Evolutionary conservation across 2,329 filamentous ascomycete genomes (phyloP), one percentile per base, ranked within the genome.

Genomic region (Cordyceps farinosa): DNA sequence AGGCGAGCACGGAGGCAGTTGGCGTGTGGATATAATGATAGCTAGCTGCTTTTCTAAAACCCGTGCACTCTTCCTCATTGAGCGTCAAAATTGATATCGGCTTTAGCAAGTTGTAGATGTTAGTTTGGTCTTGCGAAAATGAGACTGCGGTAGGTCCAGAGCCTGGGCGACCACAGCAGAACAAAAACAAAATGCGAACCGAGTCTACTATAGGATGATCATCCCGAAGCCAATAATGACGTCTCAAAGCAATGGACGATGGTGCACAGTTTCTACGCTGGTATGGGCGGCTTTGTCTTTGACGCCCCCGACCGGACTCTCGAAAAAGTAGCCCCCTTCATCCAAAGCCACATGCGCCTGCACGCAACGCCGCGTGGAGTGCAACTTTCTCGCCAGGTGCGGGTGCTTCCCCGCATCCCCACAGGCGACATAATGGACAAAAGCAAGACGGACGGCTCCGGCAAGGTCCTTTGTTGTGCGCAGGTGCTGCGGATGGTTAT

Each of bases 401-500:
- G 48, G 65, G 5, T 61, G 40, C 58, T 61, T n/a, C 58, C 58
- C 17, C 17, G 27, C 17, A 47, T 61, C 10, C 36, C 38, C 11
- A 8, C 29, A 7, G 36, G 57, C 11, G 60, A 73, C 44, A 75
- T 77, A 27, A 67, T 65, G 58, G 73, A 75, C 61, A 74, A 75
- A 52, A 75, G 71, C 64, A 78, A 77, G 61, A 70, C 70, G 17
- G 71, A 76, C 61, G 64, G 65, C 5, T 70, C 74, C 47, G 70
- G 71, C 34, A 77, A 77, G 65, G 57, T 68, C 1, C 66, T 79
- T 11, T 73, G 74, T 2, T 71, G 70, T 51, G 22, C 76, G 13
- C 78, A 79, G 65, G 74, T 72, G 1, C 65, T 65, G 15, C 79
- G 77, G 76, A 74, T 78, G 63, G 61, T 75, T 3, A 48, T 76